Percentiles rank a stretch among this genome's conserved stretches.
These are phyloP conservation scores for Scheffersomyces segobiensis DNA, from an alignment of 1,139 yeast genomes.

Conservation along the genomic window DNA sequence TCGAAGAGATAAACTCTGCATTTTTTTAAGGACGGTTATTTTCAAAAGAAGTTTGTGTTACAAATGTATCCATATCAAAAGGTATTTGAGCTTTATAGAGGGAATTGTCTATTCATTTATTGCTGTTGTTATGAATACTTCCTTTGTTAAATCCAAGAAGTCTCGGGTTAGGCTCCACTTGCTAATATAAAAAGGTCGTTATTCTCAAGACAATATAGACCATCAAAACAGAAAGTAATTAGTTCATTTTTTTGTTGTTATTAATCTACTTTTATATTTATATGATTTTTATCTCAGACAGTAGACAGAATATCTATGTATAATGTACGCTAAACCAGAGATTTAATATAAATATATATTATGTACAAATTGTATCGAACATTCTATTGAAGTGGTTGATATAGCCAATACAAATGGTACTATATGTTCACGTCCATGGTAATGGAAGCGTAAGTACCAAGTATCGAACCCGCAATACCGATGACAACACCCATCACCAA, in stretches of 20 bases:
- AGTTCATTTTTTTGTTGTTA: not conserved
- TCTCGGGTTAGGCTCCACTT: not conserved
- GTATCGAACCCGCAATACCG: conserved; percentile 47
- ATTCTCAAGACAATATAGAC: not conserved
- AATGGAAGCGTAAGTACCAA: conserved; percentile 48
- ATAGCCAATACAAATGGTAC: not conserved
- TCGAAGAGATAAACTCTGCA: not conserved
- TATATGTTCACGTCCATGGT: conserved; percentile 12
- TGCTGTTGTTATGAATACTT: too few species aligned
- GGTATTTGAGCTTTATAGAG: not conserved
- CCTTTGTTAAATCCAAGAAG: not conserved
- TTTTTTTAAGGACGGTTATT: not conserved
- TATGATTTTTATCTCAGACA: conserved; percentile 2
- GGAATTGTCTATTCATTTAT: not conserved
- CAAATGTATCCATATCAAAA: not conserved
- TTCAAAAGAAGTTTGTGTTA: not conserved
- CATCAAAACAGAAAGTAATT: not conserved
- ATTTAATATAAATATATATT: not conserved
- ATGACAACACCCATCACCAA: conserved; percentile 48
- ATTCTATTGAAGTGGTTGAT: not conserved
- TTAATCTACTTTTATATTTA: not conserved
- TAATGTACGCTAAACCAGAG: not conserved
- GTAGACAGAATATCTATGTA: not conserved
- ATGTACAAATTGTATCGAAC: not conserved
- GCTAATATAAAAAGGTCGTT: not conserved